Base-by-base conservation (phyloP, 768 basidiomycete genomes). In the Boletus fagicola region DNA sequence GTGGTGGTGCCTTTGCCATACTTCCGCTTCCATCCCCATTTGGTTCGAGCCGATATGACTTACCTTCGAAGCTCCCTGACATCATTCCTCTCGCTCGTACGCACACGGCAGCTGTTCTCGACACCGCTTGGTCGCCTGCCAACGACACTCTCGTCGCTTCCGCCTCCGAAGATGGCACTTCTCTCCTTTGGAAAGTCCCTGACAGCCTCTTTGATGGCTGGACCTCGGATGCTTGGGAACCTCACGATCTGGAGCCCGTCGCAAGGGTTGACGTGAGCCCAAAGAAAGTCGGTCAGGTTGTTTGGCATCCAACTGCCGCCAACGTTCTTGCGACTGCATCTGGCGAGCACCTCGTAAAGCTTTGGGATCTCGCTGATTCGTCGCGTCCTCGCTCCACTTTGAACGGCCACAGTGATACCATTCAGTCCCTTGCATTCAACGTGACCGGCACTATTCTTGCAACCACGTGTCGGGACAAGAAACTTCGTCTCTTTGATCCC, bases 71-170 rank as follows among this genome's bases (percentile, higher is more conserved):
- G 74, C 80, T 98, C 20, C 97, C 95, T 2, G 97, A 99, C 69
- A 84, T 88, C 60, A 79, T 98, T 40, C 97, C 97, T 1, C 82
- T 98, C 54, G 93, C 92, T 18, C 87, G 96, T 54, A 90, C 88
- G 31, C 89, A 92, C 72, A 86, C 87, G 1, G 89, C 85, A 2
- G 77, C 90, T 26, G 90, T 93, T 31, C 88, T 98, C 38, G 96
- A 98, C 74, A 98, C 96, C 0, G 92, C 90, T 68, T 98, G 94
- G 94, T 92, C 90, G 0, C 95, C 94, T 0, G 93, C 96, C 71
- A 87, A 94, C 67, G 96, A 98, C 74, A 78, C 82, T 7, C 78
- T 96, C 65, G 90, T 97, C 63, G 96, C 90, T 2, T 95, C 93
- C 1, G 92, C 83, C 16, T 94, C 90, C 48, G 96, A 99, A 72